Percentiles rank a stretch among this genome's conserved stretches.
Conservation (phyloP, 2,329 filamentous ascomycete species). For the Colletotrichum lupini region DNA sequence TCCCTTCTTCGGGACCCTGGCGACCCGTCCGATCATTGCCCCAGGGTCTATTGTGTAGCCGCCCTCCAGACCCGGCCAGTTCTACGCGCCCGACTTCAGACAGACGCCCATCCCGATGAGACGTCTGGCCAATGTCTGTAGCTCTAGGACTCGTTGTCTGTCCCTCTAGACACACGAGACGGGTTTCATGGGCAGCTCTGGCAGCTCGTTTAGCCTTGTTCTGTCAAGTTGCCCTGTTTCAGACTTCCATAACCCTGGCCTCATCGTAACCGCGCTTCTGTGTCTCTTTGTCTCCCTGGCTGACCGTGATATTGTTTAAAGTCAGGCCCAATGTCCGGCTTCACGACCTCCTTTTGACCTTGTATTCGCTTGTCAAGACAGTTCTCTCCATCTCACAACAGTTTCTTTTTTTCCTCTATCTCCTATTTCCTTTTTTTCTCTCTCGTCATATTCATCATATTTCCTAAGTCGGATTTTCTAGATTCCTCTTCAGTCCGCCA, state of each 20-base stretch:
- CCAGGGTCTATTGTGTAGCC: conserved; percentile 34
- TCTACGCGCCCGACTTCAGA: conserved; percentile 61
- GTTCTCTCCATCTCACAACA: conserved; percentile 36
- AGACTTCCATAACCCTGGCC: conserved; percentile 37
- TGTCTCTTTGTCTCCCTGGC: conserved; percentile 34
- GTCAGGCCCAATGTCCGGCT: conserved; percentile 35
- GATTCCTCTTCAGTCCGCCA: conserved; percentile 18
- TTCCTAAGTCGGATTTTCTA: conserved; percentile 33
- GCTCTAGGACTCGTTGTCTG: conserved; percentile 47
- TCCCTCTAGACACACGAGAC: conserved; percentile 60
- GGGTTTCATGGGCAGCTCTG: conserved; percentile 60
- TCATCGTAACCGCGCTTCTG: conserved; percentile 40
- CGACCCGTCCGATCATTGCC: conserved; percentile 30
- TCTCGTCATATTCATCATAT: conserved; percentile 23
- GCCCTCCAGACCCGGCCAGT: conserved; percentile 41
- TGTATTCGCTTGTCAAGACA: conserved; percentile 38
- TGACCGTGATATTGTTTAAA: conserved; percentile 35
- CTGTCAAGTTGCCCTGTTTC: conserved; percentile 40
- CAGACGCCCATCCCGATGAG: conserved; percentile 56
- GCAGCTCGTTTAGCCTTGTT: conserved; percentile 40
- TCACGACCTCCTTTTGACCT: conserved; percentile 29
- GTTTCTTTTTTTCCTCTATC: conserved; percentile 40
- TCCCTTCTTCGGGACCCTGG: conserved; percentile 29
- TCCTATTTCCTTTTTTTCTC: conserved; percentile 38
- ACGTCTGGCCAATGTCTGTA: conserved; percentile 62